A percentile compares a stretch with the other conserved stretches of the same genome.
Conservation (phyloP, 78 protist species). For the Guillardia theta region DNA sequence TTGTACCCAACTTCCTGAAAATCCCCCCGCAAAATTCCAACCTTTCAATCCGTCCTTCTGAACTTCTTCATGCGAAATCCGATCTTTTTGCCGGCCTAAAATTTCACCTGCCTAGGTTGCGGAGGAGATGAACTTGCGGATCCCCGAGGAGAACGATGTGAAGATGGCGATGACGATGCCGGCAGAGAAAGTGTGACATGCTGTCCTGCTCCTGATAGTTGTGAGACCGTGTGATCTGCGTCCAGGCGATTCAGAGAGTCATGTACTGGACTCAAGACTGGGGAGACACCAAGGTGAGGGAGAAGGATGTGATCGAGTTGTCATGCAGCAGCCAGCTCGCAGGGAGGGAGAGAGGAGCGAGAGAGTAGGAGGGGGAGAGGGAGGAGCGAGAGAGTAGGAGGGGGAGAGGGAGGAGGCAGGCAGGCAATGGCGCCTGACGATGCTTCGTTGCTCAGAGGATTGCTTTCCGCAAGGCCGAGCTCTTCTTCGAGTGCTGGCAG, state of each 20-base stretch:
- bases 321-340: background rate
- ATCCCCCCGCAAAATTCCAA: too few relatives aligned
- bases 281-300: background rate
- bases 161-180: background rate
- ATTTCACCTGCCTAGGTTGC: too few relatives aligned
- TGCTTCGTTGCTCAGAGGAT: too few relatives aligned
- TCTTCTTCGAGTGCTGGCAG: background rate
- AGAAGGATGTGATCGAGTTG: background rate
- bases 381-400: background rate
- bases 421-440: too few relatives aligned
- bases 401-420: background rate
- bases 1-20: too few relatives aligned
- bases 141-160: background rate
- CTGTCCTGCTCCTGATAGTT: too few relatives aligned
- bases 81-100: too few relatives aligned
- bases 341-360: background rate
- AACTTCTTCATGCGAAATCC: too few relatives aligned
- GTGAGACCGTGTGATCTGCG: too few relatives aligned
- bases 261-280: background rate
- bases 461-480: background rate
- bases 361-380: background rate
- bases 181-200: background rate
- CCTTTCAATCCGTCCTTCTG: too few relatives aligned
- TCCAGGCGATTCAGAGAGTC: background rate
- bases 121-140: background rate